phyloP scores from a whole-genome alignment of 495 filamentous ascomycete genomes.

The Aspergillus nanangensis region DNA sequence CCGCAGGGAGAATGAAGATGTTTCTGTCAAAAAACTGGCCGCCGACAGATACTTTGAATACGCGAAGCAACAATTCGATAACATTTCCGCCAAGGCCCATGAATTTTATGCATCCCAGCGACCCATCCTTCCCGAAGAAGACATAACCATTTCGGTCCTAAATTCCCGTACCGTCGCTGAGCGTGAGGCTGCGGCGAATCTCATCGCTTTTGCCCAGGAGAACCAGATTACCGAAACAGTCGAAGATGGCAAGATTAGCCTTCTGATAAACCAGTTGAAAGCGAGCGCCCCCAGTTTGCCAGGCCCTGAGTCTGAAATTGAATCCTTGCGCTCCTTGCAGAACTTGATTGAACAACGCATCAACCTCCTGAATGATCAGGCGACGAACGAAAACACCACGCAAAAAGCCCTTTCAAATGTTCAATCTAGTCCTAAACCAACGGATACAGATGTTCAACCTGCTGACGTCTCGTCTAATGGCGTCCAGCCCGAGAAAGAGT shows the following conservation, averaged over 20 bases:
- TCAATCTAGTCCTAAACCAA: too few relatives aligned
- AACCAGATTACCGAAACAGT: conserved; percentile 3
- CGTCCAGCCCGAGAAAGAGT: too few relatives aligned
- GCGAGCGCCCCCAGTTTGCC: conserved; percentile 20
- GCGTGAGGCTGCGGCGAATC: conserved; percentile 24
- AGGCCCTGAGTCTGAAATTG: conserved; percentile 20
- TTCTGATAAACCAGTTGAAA: conserved; percentile 26
- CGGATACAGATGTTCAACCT: too few relatives aligned
- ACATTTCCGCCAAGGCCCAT: conserved; percentile 16
- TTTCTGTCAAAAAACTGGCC: conserved; percentile 12
- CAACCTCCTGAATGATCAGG: conserved; percentile 5
- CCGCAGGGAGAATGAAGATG: conserved; percentile 18
- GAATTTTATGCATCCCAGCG: conserved; percentile 18
- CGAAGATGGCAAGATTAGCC: conserved; percentile 14
- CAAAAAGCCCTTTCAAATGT: background rate
- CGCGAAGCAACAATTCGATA: conserved; percentile 19
- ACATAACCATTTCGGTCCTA: conserved; percentile 13
- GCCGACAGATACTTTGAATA: conserved; percentile 19
- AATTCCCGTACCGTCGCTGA: conserved; percentile 25
- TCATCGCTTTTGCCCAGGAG: conserved; percentile 22
- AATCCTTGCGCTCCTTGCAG: conserved; percentile 21
- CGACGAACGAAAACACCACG: too few relatives aligned
- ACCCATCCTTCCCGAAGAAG: conserved; percentile 9
- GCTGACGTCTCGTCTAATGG: too few relatives aligned
- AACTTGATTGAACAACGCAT: conserved; percentile 26